Base-by-base conservation (phyloP, 108 stramenopile genomes). In the Ochromonas danica region DNA sequence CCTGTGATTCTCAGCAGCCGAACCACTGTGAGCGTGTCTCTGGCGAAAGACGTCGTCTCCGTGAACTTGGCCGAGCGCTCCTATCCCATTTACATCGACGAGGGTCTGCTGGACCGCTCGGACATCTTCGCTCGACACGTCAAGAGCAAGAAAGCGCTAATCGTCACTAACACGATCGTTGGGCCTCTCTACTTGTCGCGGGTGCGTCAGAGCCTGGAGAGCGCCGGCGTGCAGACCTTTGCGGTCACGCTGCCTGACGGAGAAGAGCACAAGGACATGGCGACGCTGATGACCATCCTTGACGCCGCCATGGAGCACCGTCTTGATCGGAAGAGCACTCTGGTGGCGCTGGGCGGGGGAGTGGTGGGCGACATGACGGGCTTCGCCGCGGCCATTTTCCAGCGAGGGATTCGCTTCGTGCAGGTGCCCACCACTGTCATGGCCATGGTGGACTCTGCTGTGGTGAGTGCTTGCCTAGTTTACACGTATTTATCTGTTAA, bases 301-400 rank as follows among this genome's bases (percentile, higher is more conserved):
- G 85, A 85, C 42, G 77, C 75, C 39, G 82, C 85, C 3, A 80
- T 85, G 30, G n/a, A 57, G 2, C 25, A 39, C 0, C 35, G 74
- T 36, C 42, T 85, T 36, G 85, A 85, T 86, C 89, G 98, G 22
- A 94, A 93, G 67, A 84, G 88, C 60, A 94, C 94, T 1, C 91
- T 99, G 67, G 89, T 99, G 10, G 98, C 96, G 0, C 79, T 99
- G 67, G 98, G 96, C 27, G 98, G 98, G 3, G 98, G 98, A 1
- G 98, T 99, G 0, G 96, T 97, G 81, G 96, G 96, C 10, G 98
- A 99, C 87, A 94, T 99, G 92, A 95, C 94, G 0, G 98, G 98
- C 10, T 99, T 97, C 85, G 98, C 96, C 1, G 92, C 95, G 1
- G 94, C 98, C 36, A 92, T 95, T 80, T 96, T 94, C 87, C 94